phyloP scores from a whole-genome alignment of 2,329 filamentous ascomycete species.

The Colletotrichum salicis region DNA sequence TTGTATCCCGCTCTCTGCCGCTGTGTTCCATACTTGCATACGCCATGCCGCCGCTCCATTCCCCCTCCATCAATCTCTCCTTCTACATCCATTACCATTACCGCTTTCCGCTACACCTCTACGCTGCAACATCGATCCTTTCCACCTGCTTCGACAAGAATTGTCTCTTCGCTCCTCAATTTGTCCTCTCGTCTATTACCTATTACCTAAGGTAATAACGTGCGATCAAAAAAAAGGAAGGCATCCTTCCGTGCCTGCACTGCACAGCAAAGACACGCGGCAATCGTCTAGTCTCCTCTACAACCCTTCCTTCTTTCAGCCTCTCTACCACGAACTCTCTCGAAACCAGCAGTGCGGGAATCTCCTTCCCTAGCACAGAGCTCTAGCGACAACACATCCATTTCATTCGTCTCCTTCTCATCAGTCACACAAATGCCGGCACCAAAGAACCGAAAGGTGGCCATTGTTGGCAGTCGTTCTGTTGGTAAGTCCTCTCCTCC shows the following conservation, averaged over 20 bases:
- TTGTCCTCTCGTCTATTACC: not conserved
- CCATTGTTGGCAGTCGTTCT: conserved; percentile 93
- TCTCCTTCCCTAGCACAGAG: not conserved
- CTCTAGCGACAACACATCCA: not conserved
- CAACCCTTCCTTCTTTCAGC: too few relatives aligned
- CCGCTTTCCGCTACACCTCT: not conserved
- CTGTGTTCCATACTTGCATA: not conserved
- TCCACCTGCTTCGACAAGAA: not conserved
- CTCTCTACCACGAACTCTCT: not conserved
- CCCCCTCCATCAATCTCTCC: not conserved
- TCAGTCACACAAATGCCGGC: conserved; percentile 65
- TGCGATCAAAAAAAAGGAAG: not conserved
- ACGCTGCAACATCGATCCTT: not conserved
- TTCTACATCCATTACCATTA: not conserved
- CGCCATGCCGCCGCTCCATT: not conserved
- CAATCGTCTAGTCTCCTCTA: not conserved
- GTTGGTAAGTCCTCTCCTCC: conserved; percentile 64
- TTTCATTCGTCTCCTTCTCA: not conserved
- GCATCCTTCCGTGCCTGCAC: not conserved
- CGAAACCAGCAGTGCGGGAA: not conserved
- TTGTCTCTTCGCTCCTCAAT: not conserved
- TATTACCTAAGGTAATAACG: not conserved
- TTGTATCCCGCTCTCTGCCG: not conserved
- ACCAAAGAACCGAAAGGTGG: conserved; percentile 91
- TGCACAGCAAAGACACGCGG: not conserved